These are phyloP conservation scores for Lyophyllum atratum DNA, from an alignment of 768 basidiomycete species.

Conservation along the genomic window DNA sequence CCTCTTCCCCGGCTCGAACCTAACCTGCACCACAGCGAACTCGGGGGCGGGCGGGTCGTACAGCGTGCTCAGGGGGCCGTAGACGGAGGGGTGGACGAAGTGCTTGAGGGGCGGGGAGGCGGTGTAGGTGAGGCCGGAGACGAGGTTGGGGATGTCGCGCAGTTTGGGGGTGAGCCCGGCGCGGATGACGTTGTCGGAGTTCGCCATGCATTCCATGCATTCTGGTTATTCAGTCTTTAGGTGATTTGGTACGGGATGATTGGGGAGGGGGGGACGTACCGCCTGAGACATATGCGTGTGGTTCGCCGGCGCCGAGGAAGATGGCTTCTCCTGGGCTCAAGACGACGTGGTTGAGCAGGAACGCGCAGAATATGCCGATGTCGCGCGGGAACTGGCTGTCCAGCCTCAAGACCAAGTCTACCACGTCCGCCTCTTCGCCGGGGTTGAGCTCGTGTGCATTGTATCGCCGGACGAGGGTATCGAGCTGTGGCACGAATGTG, in stretches of 20 bases:
- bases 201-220: constrained; percentile 99
- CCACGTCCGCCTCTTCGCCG: constrained; percentile 46
- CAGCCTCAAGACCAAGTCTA: constrained; percentile 63
- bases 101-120: constrained; percentile 71
- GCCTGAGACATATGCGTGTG: constrained; percentile 94
- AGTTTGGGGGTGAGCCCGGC: constrained; percentile 97
- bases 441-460: constrained; percentile 37
- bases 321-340: constrained; percentile 87
- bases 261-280: constrained; percentile 47
- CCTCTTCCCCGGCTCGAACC: constrained; percentile 41
- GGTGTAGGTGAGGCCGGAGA: constrained; percentile 84
- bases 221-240: constrained; percentile 47
- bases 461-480: constrained; percentile 64
- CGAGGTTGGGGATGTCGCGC: constrained; percentile 89
- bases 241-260: not conserved
- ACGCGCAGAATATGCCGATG: constrained; percentile 70
- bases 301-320: constrained; percentile 94
- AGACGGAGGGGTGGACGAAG: constrained; percentile 60
- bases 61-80: constrained; percentile 36
- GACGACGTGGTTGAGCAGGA: constrained; percentile 73
- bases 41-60: constrained; percentile 95
- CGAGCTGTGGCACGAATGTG: constrained; percentile 55
- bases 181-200: constrained; percentile 98
- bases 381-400: constrained; percentile 86
- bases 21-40: constrained; percentile 80